phyloP scores from a whole-genome alignment of 805 yeast genomes.

The Scheffersomyces amazonensis region DNA sequence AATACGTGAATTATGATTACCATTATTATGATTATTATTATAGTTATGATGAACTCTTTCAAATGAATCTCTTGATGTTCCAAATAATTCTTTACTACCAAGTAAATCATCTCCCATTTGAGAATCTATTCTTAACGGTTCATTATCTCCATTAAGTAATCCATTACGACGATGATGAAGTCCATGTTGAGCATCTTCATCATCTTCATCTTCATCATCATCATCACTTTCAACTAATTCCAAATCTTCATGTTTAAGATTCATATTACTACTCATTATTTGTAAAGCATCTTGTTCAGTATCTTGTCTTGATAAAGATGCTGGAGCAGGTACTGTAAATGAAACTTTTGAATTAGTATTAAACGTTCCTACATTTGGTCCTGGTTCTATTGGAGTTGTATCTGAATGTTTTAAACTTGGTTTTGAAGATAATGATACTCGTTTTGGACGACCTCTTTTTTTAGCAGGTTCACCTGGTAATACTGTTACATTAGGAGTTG shows the following conservation, averaged over 20 bases:
- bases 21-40: slow-evolving; percentile 6
- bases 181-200: background rate
- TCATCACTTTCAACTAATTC: slow-evolving; percentile 32
- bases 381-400: slow-evolving; percentile 31
- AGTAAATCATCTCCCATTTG: slow-evolving; percentile 29
- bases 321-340: slow-evolving; percentile 3
- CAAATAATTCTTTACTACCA: slow-evolving; percentile 39
- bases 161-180: background rate
- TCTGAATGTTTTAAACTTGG: slow-evolving; percentile 30
- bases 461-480: slow-evolving; percentile 27
- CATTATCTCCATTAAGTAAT: slow-evolving; percentile 6
- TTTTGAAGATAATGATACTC: slow-evolving; percentile 21
- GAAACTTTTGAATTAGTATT: slow-evolving; percentile 8
- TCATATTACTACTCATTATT: slow-evolving; percentile 29
- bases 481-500: slow-evolving; percentile 5
- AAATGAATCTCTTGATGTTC: slow-evolving; percentile 37
- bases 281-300: slow-evolving; percentile 40
- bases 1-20: slow-evolving; percentile 16
- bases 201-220: slow-evolving; percentile 12
- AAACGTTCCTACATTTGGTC: slow-evolving; percentile 31
- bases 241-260: slow-evolving; percentile 35
- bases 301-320: slow-evolving; percentile 29
- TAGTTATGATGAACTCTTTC: slow-evolving; percentile 21
- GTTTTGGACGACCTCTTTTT: slow-evolving; percentile 37
- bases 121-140: slow-evolving; percentile 8